Evolutionary conservation across 169 alveolate species (phyloP), one percentile per base, ranked within the genome.

Genomic region (Cryptosporidium canis): DNA sequence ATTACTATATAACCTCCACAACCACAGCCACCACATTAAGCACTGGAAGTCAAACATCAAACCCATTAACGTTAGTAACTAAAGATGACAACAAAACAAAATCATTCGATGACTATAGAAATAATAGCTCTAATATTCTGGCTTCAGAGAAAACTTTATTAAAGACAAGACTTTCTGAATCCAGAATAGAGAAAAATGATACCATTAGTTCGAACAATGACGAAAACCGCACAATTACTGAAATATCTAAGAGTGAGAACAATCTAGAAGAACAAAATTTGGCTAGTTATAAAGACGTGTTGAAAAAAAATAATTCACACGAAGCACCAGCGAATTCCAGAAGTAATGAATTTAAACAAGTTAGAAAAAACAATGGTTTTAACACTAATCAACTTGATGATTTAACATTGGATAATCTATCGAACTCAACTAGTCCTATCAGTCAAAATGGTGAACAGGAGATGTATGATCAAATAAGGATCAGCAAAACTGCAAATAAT

Each of bases 11-110:
- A 27, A 24, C 67, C 14, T 5, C 83, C 16, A 58, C 58, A 7
- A 70, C 72, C 33, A 77, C 85, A 7, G 2, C 85, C 33, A 58
- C 85, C 0, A 58, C 77, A 21, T 39, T 72, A 37, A 58, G 14
- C 11, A 14, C 1, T 37, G 5, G 41, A 18, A 24, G 14, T 21
- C 1, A 7, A 44, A 37, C 24, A 6, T 21, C 33, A 45, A 44
- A 7, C 33, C 18, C 31, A 12, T 31, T 21, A 67, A 48, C 12
- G 29, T 7, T 45, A 18, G 21, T 27, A 67, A 33, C 61, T 43
- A 33, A 39, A 67, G 21, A 41, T 41, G 45, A 14, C 51, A 33
- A 70, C 31, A 43, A 53, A 70, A 7, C 18, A n/a, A 24, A 31
- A 18, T 12, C 5, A 21, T 8, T 16, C 12, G 37, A 68, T 18